Evolutionary conservation across 2,329 filamentous ascomycete genomes (phyloP).

Genomic region (Aspergillus alliaceus): DNA sequence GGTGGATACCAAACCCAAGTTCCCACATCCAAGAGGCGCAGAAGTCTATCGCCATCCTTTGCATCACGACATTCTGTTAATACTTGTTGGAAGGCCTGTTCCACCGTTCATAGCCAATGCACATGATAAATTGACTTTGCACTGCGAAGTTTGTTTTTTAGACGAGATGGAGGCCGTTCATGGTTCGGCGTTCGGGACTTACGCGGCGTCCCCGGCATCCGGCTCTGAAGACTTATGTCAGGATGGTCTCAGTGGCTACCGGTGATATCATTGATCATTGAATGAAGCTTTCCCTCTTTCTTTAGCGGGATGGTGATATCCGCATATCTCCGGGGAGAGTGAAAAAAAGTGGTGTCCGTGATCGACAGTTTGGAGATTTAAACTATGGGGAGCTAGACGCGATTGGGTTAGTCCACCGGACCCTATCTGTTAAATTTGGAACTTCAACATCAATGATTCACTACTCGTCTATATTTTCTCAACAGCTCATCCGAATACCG

Average conservation of each 20-base stretch:
- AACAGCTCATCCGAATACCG: no score
- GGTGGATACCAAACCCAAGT: not conserved
- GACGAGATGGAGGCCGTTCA: not conserved
- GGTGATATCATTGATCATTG: slow-evolving; percentile 22
- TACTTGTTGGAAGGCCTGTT: slow-evolving; percentile 6
- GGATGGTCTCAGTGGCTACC: slow-evolving; percentile 4
- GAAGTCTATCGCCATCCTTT: slow-evolving; percentile 11
- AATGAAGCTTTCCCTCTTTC: not conserved
- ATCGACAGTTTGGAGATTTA: not conserved
- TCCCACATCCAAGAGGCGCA: not conserved
- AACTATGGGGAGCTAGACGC: not conserved
- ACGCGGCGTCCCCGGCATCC: not conserved
- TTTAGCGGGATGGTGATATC: slow-evolving; percentile 3
- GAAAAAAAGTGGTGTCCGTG: not conserved
- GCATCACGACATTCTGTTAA: slow-evolving; percentile 18
- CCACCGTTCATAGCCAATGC: not conserved
- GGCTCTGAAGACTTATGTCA: slow-evolving; percentile 1
- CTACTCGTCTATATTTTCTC: no score
- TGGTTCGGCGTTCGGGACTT: not conserved
- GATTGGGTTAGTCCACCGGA: not conserved
- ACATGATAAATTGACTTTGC: slow-evolving; percentile 3
- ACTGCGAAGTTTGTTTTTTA: slow-evolving; percentile 1
- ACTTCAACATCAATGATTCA: not conserved
- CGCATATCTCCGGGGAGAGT: not conserved
- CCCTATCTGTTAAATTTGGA: not conserved